phyloP scores from a whole-genome alignment of 2,329 filamentous ascomycete genomes.

The Emergomyces africanus region DNA sequence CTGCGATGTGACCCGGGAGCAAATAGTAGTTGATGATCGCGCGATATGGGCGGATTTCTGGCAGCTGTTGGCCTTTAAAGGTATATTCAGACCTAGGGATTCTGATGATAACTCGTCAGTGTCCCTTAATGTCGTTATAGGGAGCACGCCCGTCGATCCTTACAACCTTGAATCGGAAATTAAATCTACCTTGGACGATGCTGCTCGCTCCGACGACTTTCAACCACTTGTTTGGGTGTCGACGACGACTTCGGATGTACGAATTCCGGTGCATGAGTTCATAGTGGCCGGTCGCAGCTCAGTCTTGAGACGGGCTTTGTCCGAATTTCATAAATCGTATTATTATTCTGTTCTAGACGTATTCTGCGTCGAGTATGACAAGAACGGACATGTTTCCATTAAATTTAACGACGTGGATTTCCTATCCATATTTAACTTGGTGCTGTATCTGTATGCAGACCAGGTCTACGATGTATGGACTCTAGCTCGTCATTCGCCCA shows the following conservation, averaged over 20 bases:
- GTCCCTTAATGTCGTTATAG: not conserved
- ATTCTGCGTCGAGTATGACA: constrained; percentile 42
- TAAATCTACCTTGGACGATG: constrained; percentile 15
- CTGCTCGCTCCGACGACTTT: constrained; percentile 13
- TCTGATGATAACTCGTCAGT: constrained; percentile 19
- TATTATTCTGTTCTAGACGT: constrained; percentile 47
- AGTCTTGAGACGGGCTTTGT: constrained; percentile 50
- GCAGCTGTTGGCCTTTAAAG: constrained; percentile 54
- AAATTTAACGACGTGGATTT: constrained; percentile 61
- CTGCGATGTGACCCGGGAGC: constrained; percentile 63
- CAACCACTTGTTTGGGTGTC: constrained; percentile 29
- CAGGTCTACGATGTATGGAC: constrained; percentile 76
- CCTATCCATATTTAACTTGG: constrained; percentile 64
- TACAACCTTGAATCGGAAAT: constrained; percentile 16
- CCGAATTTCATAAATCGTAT: constrained; percentile 43
- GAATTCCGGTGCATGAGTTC: constrained; percentile 73
- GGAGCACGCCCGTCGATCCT: not conserved
- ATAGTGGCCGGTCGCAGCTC: constrained; percentile 62
- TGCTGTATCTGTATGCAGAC: constrained; percentile 72
- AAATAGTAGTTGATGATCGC: constrained; percentile 53
- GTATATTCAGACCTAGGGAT: constrained; percentile 34
- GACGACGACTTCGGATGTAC: constrained; percentile 53
- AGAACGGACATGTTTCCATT: constrained; percentile 43
- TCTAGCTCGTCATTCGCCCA: constrained; percentile 52
- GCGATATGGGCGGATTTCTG: constrained; percentile 62